Evolutionary conservation across 345 rosid species (phyloP).

Genomic region (Eucalyptus fibrosa): DNA sequence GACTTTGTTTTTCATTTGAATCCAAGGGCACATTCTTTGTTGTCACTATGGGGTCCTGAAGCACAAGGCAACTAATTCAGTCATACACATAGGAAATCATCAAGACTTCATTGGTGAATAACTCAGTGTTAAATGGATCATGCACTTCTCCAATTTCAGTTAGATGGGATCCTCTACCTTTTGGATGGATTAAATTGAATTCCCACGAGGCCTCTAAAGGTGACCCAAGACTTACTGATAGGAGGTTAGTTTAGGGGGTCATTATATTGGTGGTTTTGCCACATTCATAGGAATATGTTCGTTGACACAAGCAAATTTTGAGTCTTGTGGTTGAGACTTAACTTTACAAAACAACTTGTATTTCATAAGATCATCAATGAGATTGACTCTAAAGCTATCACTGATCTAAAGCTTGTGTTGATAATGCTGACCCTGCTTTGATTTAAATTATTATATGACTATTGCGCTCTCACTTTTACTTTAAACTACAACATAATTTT

Average conservation of each 20-base stretch:
- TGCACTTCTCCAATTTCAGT: neutral
- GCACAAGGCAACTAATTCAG: no score
- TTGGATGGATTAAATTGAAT: neutral
- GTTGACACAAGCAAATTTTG: neutral
- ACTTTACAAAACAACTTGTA: neutral
- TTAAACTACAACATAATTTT: neutral
- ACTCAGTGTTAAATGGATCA: neutral
- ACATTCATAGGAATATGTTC: neutral
- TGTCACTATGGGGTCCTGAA: no score
- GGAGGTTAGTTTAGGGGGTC: neutral
- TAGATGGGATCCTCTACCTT: neutral
- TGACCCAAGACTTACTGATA: neutral
- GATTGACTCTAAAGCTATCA: neutral
- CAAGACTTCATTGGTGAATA: neutral
- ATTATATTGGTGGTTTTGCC: neutral
- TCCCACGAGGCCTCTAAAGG: accelerated
- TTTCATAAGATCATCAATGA: no score
- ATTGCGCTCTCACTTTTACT: neutral
- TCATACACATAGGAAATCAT: neutral
- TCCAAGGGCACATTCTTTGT: no score
- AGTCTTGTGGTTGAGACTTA: neutral
- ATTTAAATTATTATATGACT: no score
- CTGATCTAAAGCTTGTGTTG: neutral
- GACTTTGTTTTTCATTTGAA: no score
- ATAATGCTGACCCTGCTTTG: neutral